These are phyloP conservation scores for Heterobasidion irregulare DNA, from an alignment of 1,284 basidiomycete species.

Conservation along the genomic window DNA sequence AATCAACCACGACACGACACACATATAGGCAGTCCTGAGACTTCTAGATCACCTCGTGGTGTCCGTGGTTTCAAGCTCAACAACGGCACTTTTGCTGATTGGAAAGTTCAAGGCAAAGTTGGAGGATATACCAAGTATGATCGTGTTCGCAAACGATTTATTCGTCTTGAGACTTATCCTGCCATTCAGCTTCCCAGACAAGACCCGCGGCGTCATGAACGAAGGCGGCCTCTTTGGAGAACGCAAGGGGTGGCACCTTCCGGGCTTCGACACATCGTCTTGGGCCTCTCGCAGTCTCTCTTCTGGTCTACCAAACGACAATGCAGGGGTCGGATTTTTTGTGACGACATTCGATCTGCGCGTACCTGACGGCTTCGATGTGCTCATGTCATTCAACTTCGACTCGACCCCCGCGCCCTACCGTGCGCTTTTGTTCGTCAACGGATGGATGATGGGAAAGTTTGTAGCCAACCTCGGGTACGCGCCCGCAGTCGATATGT, in stretches of 20 bases:
- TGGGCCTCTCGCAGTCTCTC: slow-evolving; percentile 51
- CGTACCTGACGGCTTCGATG: slow-evolving; percentile 52
- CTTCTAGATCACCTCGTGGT: slow-evolving; percentile 62
- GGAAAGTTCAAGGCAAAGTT: slow-evolving; percentile 79
- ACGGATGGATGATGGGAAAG: slow-evolving; percentile 86
- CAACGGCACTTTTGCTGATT: slow-evolving; percentile 49
- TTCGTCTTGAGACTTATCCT: neutral
- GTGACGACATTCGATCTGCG: slow-evolving; percentile 59
- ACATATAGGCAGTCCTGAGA: slow-evolving; percentile 4
- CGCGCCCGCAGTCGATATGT: slow-evolving; percentile 8
- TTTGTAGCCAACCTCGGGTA: slow-evolving; percentile 64
- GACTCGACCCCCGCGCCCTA: slow-evolving; percentile 40
- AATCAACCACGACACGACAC: neutral
- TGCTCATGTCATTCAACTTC: slow-evolving; percentile 63
- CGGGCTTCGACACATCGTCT: slow-evolving; percentile 53
- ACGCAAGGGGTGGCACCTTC: slow-evolving; percentile 76
- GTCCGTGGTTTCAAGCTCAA: slow-evolving; percentile 67
- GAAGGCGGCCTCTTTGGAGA: slow-evolving; percentile 79
- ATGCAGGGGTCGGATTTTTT: slow-evolving; percentile 73
- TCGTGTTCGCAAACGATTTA: neutral
- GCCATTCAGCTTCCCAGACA: slow-evolving; percentile 52
- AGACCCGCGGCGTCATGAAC: slow-evolving; percentile 60
- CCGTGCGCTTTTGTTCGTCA: slow-evolving; percentile 66
- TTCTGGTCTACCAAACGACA: slow-evolving; percentile 43
- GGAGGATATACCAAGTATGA: slow-evolving; percentile 65